Conservation (phyloP, 108 stramenopile genomes). For the Aureococcus anophagefferens region DNA sequence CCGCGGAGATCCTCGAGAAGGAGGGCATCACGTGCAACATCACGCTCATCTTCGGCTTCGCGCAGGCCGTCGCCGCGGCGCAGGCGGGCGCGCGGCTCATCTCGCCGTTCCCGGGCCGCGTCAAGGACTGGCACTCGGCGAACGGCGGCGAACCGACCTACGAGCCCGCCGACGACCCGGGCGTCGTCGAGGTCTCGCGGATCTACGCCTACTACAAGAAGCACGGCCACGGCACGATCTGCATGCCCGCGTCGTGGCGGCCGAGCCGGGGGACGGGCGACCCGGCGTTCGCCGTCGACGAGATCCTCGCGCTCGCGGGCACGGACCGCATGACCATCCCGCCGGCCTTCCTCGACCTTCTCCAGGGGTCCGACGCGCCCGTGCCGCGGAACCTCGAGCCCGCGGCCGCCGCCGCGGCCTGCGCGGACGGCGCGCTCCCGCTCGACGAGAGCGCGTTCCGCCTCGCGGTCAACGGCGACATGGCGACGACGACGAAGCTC, state of each 20-base stretch:
- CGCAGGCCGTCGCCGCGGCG: slow-evolving; percentile 89
- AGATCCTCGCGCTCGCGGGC: slow-evolving; percentile 70
- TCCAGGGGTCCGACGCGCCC: slow-evolving; percentile 30
- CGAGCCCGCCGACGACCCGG: slow-evolving; percentile 74
- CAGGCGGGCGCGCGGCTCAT: slow-evolving; percentile 86
- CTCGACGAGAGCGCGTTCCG: slow-evolving; percentile 81
- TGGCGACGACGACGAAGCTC: slow-evolving; percentile 83
- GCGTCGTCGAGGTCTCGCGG: slow-evolving; percentile 65
- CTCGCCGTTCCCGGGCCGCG: slow-evolving; percentile 93
- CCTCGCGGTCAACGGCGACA: slow-evolving; percentile 79
- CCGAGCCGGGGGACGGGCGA: slow-evolving; percentile 52
- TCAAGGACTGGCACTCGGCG: slow-evolving; percentile 87
- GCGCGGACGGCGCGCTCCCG: slow-evolving; percentile 61
- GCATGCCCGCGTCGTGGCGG: slow-evolving; percentile 94
- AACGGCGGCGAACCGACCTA: slow-evolving; percentile 53
- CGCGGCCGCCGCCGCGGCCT: slow-evolving; percentile 35
- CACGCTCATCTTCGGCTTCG: slow-evolving; percentile 80
- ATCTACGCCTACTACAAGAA: slow-evolving; percentile 96
- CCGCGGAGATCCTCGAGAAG: slow-evolving; percentile 73
- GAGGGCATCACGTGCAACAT: slow-evolving; percentile 92
- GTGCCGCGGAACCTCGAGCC: slow-evolving; percentile 43
- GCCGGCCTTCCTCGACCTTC: slow-evolving; percentile 49
- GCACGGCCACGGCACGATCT: slow-evolving; percentile 76
- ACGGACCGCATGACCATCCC: slow-evolving; percentile 78
- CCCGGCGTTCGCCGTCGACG: slow-evolving; percentile 36